Conservation (phyloP, 176 grass and related monocot species). For the Hyparrhenia diplandra region DNA sequence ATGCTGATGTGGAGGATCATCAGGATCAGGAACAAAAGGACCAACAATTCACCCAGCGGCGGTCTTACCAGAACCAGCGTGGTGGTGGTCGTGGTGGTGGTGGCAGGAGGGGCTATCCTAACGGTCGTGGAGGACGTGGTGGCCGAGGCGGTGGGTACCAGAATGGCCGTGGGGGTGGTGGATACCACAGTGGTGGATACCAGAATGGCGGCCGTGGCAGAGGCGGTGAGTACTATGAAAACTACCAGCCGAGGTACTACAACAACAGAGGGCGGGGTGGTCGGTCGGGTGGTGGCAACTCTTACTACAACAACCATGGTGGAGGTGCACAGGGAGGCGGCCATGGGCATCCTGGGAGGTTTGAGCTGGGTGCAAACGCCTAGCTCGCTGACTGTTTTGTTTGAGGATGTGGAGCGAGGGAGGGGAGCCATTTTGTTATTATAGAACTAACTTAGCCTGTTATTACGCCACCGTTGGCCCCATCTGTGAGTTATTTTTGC, state of each 20-base stretch:
- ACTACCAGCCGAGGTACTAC: conserved; percentile 61
- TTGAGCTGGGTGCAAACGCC: conserved; percentile 52
- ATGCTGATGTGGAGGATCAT: conserved; percentile 42
- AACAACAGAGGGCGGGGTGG: conserved; percentile 56
- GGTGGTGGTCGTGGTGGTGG: conserved; percentile 34
- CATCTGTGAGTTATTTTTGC: conserved; percentile 41
- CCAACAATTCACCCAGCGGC: conserved; percentile 37
- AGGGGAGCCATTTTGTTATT: conserved; percentile 54
- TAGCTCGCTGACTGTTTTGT: conserved; percentile 38
- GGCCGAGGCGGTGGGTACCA: conserved; percentile 52
- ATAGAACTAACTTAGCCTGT: conserved; percentile 61
- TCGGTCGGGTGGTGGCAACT: conserved; percentile 37
- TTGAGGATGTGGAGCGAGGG: conserved; percentile 18
- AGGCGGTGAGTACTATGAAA: conserved; percentile 39
- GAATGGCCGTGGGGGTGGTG: conserved; percentile 5
- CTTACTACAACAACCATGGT: conserved; percentile 43
- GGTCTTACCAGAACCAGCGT: conserved; percentile 46
- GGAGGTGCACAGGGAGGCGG: conserved; percentile 35
- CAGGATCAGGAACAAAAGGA: conserved; percentile 47
- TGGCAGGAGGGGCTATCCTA: conserved; percentile 47
- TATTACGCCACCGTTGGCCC: conserved; percentile 24
- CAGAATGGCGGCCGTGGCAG: conserved; percentile 30
- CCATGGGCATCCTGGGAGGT: conserved; percentile 19
- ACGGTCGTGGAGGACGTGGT: conserved; percentile 47
- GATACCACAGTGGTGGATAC: too few species aligned